Conservation (phyloP, 345 rosid species). For the Salix purpurea region DNA sequence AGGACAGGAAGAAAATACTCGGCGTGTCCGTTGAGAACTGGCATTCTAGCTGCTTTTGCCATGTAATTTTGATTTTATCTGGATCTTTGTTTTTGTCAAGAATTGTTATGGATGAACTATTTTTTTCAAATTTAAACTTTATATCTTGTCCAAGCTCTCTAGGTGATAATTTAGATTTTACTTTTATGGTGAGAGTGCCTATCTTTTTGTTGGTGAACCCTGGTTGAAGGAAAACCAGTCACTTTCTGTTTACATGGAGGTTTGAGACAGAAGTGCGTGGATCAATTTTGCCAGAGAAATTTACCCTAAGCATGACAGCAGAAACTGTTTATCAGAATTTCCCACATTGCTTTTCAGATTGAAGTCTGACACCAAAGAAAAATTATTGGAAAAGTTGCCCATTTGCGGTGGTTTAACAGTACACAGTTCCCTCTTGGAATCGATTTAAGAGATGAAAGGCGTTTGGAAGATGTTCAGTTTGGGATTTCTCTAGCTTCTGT, state of each 20-base stretch:
- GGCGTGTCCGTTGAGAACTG: conserved; percentile 54
- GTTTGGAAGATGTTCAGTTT: no score
- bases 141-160: not conserved
- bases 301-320: not conserved
- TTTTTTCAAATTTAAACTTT: not conserved
- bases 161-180: no score
- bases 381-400: no score
- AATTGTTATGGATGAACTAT: not conserved
- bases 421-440: not conserved
- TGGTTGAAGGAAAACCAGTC: not conserved
- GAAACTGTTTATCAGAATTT: not conserved
- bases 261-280: not conserved
- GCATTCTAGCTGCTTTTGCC: not conserved
- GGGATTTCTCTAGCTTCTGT: not conserved
- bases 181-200: no score
- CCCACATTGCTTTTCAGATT: not conserved
- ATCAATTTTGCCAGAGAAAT: not conserved
- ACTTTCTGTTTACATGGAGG: not conserved
- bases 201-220: no score
- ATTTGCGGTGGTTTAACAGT: not conserved
- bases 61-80: not conserved
- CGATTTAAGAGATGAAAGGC: not conserved
- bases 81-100: not conserved
- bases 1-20: conserved; percentile 89
- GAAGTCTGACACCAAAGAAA: not conserved